A percentile compares a stretch with the other conserved stretches of the same genome.
These are phyloP conservation scores for Peniophora sp. DNA, from an alignment of 1,284 basidiomycete species.

Conservation along the genomic window DNA sequence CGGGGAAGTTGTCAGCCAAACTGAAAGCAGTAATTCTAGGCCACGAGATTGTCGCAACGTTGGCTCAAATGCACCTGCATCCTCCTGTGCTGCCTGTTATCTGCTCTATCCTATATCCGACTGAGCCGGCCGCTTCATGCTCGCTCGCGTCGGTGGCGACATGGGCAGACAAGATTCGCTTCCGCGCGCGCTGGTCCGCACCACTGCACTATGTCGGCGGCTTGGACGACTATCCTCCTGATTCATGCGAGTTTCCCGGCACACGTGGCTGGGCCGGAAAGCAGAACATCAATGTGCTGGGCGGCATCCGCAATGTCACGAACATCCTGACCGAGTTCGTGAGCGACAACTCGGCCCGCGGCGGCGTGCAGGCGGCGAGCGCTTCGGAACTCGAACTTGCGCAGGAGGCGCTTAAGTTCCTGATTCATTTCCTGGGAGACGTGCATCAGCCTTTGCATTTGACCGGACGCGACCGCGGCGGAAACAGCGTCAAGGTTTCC, in stretches of 20 bases:
- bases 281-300: constrained; percentile 64
- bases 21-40: constrained; percentile 34
- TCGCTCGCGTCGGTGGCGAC: constrained; percentile 75
- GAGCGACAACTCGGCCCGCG: background rate
- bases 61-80: constrained; percentile 86
- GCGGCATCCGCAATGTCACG: constrained; percentile 69
- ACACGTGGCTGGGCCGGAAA: constrained; percentile 68
- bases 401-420: constrained; percentile 76
- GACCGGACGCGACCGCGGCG: constrained; percentile 77
- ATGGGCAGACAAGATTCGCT: constrained; percentile 77
- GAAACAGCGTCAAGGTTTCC: constrained; percentile 67
- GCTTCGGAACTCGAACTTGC: constrained; percentile 19
- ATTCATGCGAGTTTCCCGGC: constrained; percentile 74
- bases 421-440: constrained; percentile 88
- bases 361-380: constrained; percentile 8
- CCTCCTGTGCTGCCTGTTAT: constrained; percentile 62
- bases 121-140: constrained; percentile 36
- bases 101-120: constrained; percentile 51
- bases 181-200: constrained; percentile 52
- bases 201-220: constrained; percentile 73
- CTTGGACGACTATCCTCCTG: constrained; percentile 67
- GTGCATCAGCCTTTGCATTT: constrained; percentile 90
- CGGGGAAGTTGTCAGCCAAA: background rate
- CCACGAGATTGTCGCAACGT: constrained; percentile 88
- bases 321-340: constrained; percentile 44